phyloP scores from a whole-genome alignment of 768 basidiomycete genomes.

The Termitomyces bulborhizus region DNA sequence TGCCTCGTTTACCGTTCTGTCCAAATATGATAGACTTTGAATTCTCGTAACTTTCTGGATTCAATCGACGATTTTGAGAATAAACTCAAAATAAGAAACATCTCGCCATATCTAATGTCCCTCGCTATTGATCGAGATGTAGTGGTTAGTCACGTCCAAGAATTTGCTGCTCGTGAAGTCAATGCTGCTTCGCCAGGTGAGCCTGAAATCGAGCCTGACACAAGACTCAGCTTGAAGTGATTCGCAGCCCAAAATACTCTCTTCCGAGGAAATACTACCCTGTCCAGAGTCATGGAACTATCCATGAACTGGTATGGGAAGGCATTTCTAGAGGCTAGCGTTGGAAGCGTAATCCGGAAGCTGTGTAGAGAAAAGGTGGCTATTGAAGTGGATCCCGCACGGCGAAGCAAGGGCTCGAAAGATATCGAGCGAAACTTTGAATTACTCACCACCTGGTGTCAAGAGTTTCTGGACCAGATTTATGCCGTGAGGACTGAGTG shows the following conservation, averaged over 20 bases:
- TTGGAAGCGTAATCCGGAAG: conserved; percentile 64
- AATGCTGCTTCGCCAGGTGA: conserved; percentile 61
- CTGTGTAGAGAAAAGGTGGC: conserved; percentile 68
- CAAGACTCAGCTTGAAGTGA: background rate
- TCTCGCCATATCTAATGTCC: conserved; percentile 56
- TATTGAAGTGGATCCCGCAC: conserved; percentile 79
- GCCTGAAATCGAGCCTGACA: conserved; percentile 14
- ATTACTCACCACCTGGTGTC: conserved; percentile 70
- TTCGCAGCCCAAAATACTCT: conserved; percentile 66
- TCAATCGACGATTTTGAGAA: conserved; percentile 71
- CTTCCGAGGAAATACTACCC: conserved; percentile 61
- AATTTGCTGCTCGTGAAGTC: conserved; percentile 65
- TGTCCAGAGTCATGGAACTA: conserved; percentile 72
- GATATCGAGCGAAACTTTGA: conserved; percentile 65
- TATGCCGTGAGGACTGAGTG: conserved; percentile 69
- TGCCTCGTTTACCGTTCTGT: background rate
- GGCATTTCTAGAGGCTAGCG: conserved; percentile 72
- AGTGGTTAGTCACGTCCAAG: conserved; percentile 62
- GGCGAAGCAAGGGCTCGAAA: conserved; percentile 53
- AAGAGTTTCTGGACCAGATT: conserved; percentile 76
- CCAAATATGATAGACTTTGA: conserved; percentile 36
- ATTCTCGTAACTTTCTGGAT: conserved; percentile 60
- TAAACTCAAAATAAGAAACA: conserved; percentile 58
- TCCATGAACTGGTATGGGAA: conserved; percentile 82
- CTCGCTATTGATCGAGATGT: conserved; percentile 64